Evolutionary conservation across 495 filamentous ascomycete genomes (phyloP), one percentile per base, ranked within the genome.

Genomic region (Xylaria nigripes): DNA sequence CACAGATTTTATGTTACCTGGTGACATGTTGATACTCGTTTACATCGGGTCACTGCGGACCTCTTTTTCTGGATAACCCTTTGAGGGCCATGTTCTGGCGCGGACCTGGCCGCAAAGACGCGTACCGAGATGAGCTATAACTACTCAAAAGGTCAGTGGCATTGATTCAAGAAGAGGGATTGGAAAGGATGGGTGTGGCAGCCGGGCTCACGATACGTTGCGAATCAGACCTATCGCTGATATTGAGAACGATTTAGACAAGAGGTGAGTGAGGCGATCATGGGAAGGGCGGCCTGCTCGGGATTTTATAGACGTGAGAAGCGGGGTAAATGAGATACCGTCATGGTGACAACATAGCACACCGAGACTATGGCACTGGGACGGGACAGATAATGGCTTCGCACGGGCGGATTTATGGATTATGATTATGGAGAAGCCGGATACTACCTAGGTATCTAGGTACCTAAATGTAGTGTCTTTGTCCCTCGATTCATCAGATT

Each of bases 1-100:
- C 61, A 47, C 64, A 64, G 64, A 64, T 66, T 51, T 55, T 24
- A 42, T 58, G 56, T 67, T 67, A 67, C 64, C 64, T 67, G 57
- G 56, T 61, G 64, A 66, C 63, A 58, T 62, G 64, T 56, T 57
- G 50, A 56, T 51, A 61, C 54, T 67, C 61, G 52, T 64, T 51
- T 59, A 59, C 55, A 50, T 56, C 48, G 52, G 25, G 56, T 51
- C 40, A 60, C 36, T 22, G 1, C 6, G 18, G 4, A 15, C 36
- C 61, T 16, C n/a, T n/a, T n/a, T 46, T 54, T 55, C 61, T 64
- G 61, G 64, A 67, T 64, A 58, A 61, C 57, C 64, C 64, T 48
- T 46, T 60, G n/a, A 32, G 48, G 64, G 59, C 44, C 64, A 67
- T 67, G 61, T 49, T 56, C 64, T 62, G 19, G 27, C 43, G 23